A percentile compares a stretch with the other conserved stretches of the same genome.
Conservation (phyloP, 768 basidiomycete genomes). For the Amylocystis lapponica region DNA sequence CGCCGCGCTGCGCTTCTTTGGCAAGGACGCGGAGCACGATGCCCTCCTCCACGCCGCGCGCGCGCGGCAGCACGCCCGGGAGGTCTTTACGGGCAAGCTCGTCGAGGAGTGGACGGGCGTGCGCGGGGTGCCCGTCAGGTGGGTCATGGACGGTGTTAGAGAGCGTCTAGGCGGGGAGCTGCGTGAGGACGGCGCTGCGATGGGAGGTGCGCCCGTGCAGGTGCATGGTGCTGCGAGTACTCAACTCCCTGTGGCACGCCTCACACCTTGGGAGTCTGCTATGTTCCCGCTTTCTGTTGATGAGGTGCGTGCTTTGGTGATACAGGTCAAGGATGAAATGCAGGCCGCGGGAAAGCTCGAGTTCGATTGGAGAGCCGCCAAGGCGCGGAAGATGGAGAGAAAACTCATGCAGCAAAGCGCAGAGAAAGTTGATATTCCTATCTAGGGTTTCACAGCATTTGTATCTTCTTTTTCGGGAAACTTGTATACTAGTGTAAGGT, state of each 20-base stretch:
- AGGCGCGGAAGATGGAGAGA: conserved; percentile 10
- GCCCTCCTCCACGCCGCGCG: conserved; percentile 20
- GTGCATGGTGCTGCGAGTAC: neutral
- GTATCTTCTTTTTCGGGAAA: too few species aligned
- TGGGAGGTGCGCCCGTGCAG: neutral
- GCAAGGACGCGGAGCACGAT: conserved; percentile 19
- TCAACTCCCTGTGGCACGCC: neutral
- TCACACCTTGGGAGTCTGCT: conserved; percentile 14
- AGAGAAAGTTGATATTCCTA: too few species aligned
- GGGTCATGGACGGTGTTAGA: conserved; percentile 19
- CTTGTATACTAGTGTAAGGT: too few species aligned
- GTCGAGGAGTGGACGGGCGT: conserved; percentile 20
- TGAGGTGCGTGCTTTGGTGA: conserved; percentile 11
- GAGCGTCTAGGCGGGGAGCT: conserved; percentile 7
- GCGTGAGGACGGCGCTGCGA: neutral
- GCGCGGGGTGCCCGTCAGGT: conserved; percentile 15
- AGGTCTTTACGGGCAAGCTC: conserved; percentile 18
- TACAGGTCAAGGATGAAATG: conserved; percentile 16
- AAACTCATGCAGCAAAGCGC: too few species aligned
- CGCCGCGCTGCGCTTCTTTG: conserved; percentile 9
- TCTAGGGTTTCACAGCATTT: too few species aligned
- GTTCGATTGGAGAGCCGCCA: conserved; percentile 14
- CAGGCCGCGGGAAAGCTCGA: conserved; percentile 12
- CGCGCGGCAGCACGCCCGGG: conserved; percentile 18
- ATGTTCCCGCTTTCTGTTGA: conserved; percentile 12